Base-by-base conservation (phyloP, 2,329 filamentous ascomycete species). In the Penicillium paneum region DNA sequence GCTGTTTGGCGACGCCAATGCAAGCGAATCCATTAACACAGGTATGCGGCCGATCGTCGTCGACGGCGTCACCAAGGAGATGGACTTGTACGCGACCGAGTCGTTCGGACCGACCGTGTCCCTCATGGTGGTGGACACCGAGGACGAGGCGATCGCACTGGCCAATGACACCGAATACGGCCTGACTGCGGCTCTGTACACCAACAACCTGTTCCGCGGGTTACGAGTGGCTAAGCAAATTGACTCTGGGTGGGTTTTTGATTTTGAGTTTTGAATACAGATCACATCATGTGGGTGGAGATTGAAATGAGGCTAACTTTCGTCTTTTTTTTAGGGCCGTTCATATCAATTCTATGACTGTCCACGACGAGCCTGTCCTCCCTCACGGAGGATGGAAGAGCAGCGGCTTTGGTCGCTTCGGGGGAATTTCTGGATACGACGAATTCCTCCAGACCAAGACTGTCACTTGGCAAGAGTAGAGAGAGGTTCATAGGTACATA, bases 91-190 rank as follows among this genome's bases (percentile, higher is more conserved):
- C 72, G 75, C 82, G 61, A 85, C 81, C 1, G 90, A 95, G 73
- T 88, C 83, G 1, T 95, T 95, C 64, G 90, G 89, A 0, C 90
- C 91, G 0, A 84, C 83, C 0, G 87, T 91, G 1, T 85, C 84
- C 15, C 66, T 94, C 19, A 82, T 87, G 13, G 77, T 81, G 21
- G 79, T 92, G 26, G 79, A 84, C n/a, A 77, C 67, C 7, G 73
- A 77, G 29, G 88, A 90, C 31, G 86, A 91, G 60, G 90, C 89
- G 0, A 72, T 94, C 24, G 75, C 78, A 29, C 76, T 93, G 17
- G 89, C 90, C 13, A 95, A 96, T 67, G 88, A 93, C 64, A 91
- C 87, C 1, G 87, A 91, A 46, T 94, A 91, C 67, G 90, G 90
- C 3, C 79, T 95, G 10, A 78, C 79, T 2, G 81, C 84, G 3